Conservation (phyloP, 2,329 filamentous ascomycete genomes). For the Diaporthe vaccinii region DNA sequence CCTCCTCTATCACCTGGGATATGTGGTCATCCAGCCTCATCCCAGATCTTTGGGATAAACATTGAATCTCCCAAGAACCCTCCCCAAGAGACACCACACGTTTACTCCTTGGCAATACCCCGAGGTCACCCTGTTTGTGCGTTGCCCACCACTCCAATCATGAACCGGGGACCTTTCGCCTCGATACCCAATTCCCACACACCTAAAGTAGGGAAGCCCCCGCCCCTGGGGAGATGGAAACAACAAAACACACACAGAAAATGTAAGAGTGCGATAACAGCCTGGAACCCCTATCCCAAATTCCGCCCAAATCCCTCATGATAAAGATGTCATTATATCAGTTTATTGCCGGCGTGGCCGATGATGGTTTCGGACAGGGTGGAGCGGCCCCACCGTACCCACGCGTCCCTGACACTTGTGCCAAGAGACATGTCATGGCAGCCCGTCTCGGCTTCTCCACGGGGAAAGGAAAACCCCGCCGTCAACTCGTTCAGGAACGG, state of each 20-base stretch:
- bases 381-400: slow-evolving; percentile 24
- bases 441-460: slow-evolving; percentile 22
- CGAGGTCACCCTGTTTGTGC: not conserved
- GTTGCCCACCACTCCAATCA: not conserved
- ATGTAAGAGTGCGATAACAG: not conserved
- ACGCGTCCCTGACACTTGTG: slow-evolving; percentile 27
- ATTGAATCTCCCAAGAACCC: not conserved
- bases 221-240: not conserved
- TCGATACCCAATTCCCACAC: not conserved
- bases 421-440: slow-evolving; percentile 24
- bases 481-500: not conserved
- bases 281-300: slow-evolving; percentile 14
- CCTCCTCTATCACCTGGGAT: slow-evolving; percentile 4
- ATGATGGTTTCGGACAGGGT: slow-evolving; percentile 25
- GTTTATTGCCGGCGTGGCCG: slow-evolving; percentile 16
- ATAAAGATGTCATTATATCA: slow-evolving; percentile 31
- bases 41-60: not conserved
- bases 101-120: slow-evolving; percentile 12
- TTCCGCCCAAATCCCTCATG: slow-evolving; percentile 12
- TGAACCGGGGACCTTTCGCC: not conserved
- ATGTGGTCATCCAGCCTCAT: not conserved
- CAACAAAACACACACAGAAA: not conserved
- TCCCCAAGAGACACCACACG: not conserved
- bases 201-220: not conserved
- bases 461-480: not conserved